A percentile compares a stretch with the other conserved stretches of the same genome.
phyloP scores from a whole-genome alignment of 208 protist species.

The Kentomonas sorsogonicus region DNA sequence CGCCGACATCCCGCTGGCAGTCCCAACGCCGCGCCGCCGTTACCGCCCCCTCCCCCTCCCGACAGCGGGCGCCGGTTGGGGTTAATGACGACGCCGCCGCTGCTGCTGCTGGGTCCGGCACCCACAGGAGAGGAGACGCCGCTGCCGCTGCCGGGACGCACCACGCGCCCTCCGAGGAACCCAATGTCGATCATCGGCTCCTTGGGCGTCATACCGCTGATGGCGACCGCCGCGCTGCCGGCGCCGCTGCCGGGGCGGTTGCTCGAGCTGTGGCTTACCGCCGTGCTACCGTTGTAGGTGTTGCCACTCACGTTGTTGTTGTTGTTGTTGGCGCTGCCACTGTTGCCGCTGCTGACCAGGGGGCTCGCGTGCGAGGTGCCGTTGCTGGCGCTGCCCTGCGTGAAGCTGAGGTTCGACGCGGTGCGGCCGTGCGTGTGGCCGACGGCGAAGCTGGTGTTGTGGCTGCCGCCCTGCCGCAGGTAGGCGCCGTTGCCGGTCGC shows the following conservation, averaged over 20 bases:
- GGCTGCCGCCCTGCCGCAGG: neutral
- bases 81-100: neutral
- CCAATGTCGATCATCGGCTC: no score
- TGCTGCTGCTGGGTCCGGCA: neutral
- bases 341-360: neutral
- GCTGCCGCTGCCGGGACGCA: neutral
- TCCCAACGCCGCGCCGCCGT: neutral
- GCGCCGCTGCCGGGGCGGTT: neutral
- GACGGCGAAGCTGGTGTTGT: neutral
- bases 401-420: neutral
- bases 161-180: no score
- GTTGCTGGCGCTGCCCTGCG: neutral
- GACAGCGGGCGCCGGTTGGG: neutral
- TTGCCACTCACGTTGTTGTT: neutral
- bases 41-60: no score
- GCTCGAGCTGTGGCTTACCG: neutral
- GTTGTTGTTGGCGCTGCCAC: neutral
- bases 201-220: no score
- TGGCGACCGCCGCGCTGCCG: no score
- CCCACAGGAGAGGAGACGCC: no score
- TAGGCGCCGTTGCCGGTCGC: neutral
- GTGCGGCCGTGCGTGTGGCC: conserved; percentile 3
- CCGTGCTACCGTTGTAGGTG: neutral
- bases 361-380: neutral
- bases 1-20: no score